Evolutionary conservation across 1,139 yeast genomes (phyloP), one percentile per base, ranked within the genome.

Genomic region (Kazachstania sp.): DNA sequence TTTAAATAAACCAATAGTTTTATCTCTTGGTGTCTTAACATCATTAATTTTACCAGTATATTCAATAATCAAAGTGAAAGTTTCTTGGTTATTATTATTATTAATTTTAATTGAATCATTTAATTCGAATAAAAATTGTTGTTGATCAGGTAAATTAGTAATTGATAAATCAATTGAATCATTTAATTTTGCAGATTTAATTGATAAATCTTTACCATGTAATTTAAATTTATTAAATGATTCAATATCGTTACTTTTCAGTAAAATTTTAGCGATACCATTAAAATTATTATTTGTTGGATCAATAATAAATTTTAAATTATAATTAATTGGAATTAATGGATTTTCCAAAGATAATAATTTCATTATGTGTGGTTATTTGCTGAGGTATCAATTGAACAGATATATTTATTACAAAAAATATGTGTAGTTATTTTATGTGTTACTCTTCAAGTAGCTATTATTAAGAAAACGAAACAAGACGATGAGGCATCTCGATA

Each of bases 1-100:
- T 56, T 78, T 79, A 71, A 81, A 83, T 2, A 83, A 64, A n/a
- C 92, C 92, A 44, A 65, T 70, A 1, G 88, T 83, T 42, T 64
- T 64, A 55, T 82, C 86, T 40, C 69, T 65, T 56, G 67, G 78
- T 0, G 85, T 78, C 55, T 73, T 72, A 44, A 78, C 74, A n/a
- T 73, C 63, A 51, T 74, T 75, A 42, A 82, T 66, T 51, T 74
- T 77, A 1, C 85, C 88, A 51, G 80, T 61, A 54, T 76, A 83
- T 15, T 47, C 54, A 41, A 66, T 49, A 37, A 18, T 44, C 34
- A 9, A 46, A 45, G 15, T n/a, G n/a, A n/a, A n/a, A n/a, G n/a
- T n/a, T n/a, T n/a, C n/a, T n/a, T n/a, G n/a, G n/a, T n/a, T n/a
- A n/a, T n/a, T n/a, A n/a, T n/a, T n/a, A n/a, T n/a, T n/a, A n/a